Evolutionary conservation across 2,329 filamentous ascomycete genomes (phyloP).

Genomic region (Pseudocercospora macadamiae): DNA sequence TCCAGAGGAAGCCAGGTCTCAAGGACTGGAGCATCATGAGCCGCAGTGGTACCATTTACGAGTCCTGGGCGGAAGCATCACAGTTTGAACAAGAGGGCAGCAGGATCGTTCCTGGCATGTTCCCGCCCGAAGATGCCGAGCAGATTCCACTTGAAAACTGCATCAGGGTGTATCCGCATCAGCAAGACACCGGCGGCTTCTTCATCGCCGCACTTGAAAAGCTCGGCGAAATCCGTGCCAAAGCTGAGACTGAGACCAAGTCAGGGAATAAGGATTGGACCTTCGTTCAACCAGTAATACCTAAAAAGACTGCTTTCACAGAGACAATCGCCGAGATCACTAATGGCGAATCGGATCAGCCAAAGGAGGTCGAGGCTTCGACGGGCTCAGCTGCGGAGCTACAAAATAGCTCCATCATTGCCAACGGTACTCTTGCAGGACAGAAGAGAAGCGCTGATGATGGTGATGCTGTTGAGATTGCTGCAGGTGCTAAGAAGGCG

Average conservation of each 20-base stretch:
- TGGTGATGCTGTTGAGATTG: constrained; percentile 40
- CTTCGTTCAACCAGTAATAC: constrained; percentile 29
- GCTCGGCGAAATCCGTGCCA: constrained; percentile 79
- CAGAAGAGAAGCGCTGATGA: constrained; percentile 45
- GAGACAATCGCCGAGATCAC: constrained; percentile 49
- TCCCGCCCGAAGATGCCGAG: constrained; percentile 64
- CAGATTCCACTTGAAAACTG: constrained; percentile 81
- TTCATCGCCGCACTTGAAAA: constrained; percentile 97
- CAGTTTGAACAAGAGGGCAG: constrained; percentile 58
- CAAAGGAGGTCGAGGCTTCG: constrained; percentile 16
- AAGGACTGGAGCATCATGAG: constrained; percentile 90
- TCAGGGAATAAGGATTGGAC: constrained; percentile 37
- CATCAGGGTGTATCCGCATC: constrained; percentile 91
- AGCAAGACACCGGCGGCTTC: constrained; percentile 95
- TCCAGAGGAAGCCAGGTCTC: constrained; percentile 78
- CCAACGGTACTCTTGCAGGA: constrained; percentile 13
- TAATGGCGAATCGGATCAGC: constrained; percentile 27
- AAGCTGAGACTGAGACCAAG: constrained; percentile 65
- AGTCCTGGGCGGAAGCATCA: constrained; percentile 71
- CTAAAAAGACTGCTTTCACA: constrained; percentile 32
- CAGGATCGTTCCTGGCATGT: constrained; percentile 83
- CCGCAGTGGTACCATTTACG: constrained; percentile 77
- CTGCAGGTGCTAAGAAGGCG: constrained; percentile 41
- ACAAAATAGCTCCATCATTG: constrained; percentile 12
- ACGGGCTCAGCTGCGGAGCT: constrained; percentile 21